A percentile compares a stretch with the other conserved stretches of the same genome.
These are phyloP conservation scores for Leccinum uliginosum DNA, from an alignment of 768 basidiomycete genomes.

Conservation along the genomic window DNA sequence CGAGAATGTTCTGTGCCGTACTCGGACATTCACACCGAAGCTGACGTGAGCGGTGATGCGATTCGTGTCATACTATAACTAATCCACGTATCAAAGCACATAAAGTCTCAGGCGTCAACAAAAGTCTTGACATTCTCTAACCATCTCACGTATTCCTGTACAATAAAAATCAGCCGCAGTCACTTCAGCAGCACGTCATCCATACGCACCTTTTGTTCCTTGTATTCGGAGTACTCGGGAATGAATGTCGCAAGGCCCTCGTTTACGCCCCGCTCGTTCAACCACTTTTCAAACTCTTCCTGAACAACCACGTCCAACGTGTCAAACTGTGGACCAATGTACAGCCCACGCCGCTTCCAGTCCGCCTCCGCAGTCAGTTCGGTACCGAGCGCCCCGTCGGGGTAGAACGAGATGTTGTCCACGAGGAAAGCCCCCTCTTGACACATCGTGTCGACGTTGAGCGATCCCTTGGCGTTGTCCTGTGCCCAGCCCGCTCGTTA, in stretches of 20 bases:
- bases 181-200: neutral
- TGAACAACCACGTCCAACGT: slow-evolving; percentile 85
- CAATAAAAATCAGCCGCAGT: slow-evolving; percentile 7
- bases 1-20: slow-evolving; percentile 18
- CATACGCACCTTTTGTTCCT: slow-evolving; percentile 81
- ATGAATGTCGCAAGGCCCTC: slow-evolving; percentile 81
- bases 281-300: slow-evolving; percentile 85
- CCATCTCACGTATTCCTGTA: slow-evolving; percentile 90
- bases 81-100: neutral
- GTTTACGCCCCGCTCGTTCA: slow-evolving; percentile 87
- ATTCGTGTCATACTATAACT: slow-evolving; percentile 2
- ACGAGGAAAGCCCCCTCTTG: slow-evolving; percentile 81
- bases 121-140: slow-evolving; percentile 78
- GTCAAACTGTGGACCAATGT: slow-evolving; percentile 93
- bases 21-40: neutral
- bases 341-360: slow-evolving; percentile 88
- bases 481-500: slow-evolving; percentile 21
- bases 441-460: slow-evolving; percentile 74
- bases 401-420: slow-evolving; percentile 87
- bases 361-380: slow-evolving; percentile 85
- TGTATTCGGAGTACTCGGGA: slow-evolving; percentile 81
- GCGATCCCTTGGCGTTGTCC: slow-evolving; percentile 54
- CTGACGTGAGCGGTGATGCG: slow-evolving; percentile 22
- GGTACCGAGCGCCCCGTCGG: slow-evolving; percentile 64
- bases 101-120: slow-evolving; percentile 53